These are phyloP conservation scores for Komagataella pseudopastoris DNA, from an alignment of 805 yeast species.

Conservation along the genomic window DNA sequence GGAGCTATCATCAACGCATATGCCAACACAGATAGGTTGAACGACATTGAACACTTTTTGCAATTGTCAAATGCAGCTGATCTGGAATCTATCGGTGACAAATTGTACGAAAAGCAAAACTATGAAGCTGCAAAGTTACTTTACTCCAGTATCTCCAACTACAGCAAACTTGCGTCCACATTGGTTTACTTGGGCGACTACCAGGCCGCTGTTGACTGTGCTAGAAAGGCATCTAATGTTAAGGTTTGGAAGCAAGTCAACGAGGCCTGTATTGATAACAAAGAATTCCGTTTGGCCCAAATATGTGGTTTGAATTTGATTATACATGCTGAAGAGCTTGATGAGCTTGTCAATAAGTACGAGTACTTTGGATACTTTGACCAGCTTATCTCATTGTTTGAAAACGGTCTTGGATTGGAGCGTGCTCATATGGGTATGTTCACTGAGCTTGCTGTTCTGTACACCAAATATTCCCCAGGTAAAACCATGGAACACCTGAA, in stretches of 20 bases:
- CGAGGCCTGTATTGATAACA: slow-evolving; percentile 89
- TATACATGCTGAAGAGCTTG: slow-evolving; percentile 94
- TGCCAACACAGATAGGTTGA: slow-evolving; percentile 62
- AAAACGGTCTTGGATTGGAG: slow-evolving; percentile 90
- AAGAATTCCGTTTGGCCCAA: slow-evolving; percentile 94
- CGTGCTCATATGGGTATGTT: slow-evolving; percentile 99
- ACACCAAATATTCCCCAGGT: slow-evolving; percentile 81
- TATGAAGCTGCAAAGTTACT: slow-evolving; percentile 89
- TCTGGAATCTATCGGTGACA: slow-evolving; percentile 84
- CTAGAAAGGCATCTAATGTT: slow-evolving; percentile 91
- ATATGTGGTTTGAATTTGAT: slow-evolving; percentile 96
- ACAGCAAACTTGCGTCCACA: slow-evolving; percentile 94
- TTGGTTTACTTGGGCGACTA: slow-evolving; percentile 84
- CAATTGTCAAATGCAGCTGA: slow-evolving; percentile 88
- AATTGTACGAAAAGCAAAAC: slow-evolving; percentile 64
- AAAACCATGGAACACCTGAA: slow-evolving; percentile 93
- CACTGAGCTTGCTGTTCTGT: slow-evolving; percentile 85
- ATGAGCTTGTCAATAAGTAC: slow-evolving; percentile 76
- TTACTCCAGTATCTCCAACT: slow-evolving; percentile 77
- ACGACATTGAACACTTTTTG: slow-evolving; percentile 76
- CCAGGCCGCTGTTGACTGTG: slow-evolving; percentile 96
- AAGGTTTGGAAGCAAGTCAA: slow-evolving; percentile 96
- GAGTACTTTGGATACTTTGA: slow-evolving; percentile 86
- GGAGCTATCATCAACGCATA: slow-evolving; percentile 82
- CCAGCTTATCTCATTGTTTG: slow-evolving; percentile 84